Base-by-base conservation (phyloP, 371 early-diverging fungal species). In the Apophysomyces sp. region DNA sequence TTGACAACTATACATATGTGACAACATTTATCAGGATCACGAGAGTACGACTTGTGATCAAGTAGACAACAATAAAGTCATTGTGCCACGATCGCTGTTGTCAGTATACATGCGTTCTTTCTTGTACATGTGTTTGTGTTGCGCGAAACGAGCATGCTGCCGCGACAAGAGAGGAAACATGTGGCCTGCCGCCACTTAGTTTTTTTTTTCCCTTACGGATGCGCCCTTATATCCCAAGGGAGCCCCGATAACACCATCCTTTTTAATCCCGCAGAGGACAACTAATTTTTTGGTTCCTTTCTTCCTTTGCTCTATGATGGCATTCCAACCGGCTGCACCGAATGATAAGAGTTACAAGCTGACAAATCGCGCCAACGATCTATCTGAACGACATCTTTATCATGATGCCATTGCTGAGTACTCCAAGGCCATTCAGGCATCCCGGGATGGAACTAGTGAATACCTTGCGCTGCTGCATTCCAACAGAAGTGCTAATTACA, bases 401-500 rank as follows among this genome's bases (percentile, higher is more conserved):
- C 52, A 64, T 39, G 78, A 77, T 1, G 91, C 92, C 8, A 68
- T 82, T 40, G 63, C 66, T 5, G 85, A 89, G 52, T 92, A 91
- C 71, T 77, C 88, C 40, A 86, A 82, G 66, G 86, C 81, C 2
- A 64, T 89, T 36, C 66, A 82, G 34, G 29, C 37, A n/a, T 72
- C 78, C 44, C 61, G 67, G 15, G 67, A 62, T n/a, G 65, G 65
- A 24, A 62, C 63, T 7, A 66, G 58, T 58, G 66, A 67, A n/a
- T 82, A 82, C 58, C 44, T 71, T 2, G 87, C 87, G 8, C 66
- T 87, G 18, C 71, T 93, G 18, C 71, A 84, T 65, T 85, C 88
- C 40, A 94, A 92, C 73, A 77, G 94, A 21, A 83, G 89, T 36
- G 88, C 90, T 4, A 73, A 83, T 29, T 80, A 76, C 53, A 66